phyloP scores from a whole-genome alignment of 345 rosid genomes.

The Hevea brasiliensis region DNA sequence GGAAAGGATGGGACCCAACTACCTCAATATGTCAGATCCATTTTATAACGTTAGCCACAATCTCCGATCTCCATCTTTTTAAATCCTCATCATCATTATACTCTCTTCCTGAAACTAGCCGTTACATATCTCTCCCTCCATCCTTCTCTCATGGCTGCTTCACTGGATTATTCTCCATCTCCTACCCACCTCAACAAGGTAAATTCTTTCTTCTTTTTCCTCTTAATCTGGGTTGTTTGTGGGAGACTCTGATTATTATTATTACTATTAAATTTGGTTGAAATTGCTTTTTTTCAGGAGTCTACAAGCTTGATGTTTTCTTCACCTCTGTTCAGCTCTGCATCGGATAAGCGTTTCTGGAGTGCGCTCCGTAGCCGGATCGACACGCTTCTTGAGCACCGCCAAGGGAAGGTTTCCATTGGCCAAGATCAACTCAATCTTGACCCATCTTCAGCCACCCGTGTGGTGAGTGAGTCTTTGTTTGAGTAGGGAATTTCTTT shows the following conservation, averaged over 20 bases:
- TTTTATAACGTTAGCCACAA: slow-evolving; percentile 17
- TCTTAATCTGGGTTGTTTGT: background rate
- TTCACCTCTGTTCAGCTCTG: slow-evolving; percentile 40
- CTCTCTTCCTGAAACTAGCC: slow-evolving; percentile 17
- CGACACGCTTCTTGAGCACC: slow-evolving; percentile 40
- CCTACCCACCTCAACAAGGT: slow-evolving; percentile 41
- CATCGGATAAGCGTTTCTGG: slow-evolving; percentile 58
- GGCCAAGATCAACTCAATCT: slow-evolving; percentile 19
- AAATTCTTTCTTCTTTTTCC: slow-evolving; percentile 7
- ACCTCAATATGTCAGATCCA: background rate
- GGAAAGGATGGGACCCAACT: background rate
- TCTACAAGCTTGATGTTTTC: slow-evolving; percentile 12
- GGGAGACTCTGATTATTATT: no score
- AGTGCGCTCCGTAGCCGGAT: slow-evolving; percentile 44
- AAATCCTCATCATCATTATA: background rate
- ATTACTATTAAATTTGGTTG: slow-evolving; percentile 6
- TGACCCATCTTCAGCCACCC: slow-evolving; percentile 16
- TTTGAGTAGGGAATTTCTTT: background rate
- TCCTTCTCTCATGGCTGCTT: slow-evolving; percentile 44
- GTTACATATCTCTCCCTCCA: slow-evolving; percentile 9
- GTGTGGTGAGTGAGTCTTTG: slow-evolving; percentile 25
- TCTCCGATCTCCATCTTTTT: background rate
- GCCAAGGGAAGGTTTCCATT: slow-evolving; percentile 9
- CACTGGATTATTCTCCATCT: slow-evolving; percentile 51
- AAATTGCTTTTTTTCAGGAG: slow-evolving; percentile 13